Evolutionary conservation across 768 basidiomycete species (phyloP), one percentile per base, ranked within the genome.

Genomic region (Rubroboletus satanas): DNA sequence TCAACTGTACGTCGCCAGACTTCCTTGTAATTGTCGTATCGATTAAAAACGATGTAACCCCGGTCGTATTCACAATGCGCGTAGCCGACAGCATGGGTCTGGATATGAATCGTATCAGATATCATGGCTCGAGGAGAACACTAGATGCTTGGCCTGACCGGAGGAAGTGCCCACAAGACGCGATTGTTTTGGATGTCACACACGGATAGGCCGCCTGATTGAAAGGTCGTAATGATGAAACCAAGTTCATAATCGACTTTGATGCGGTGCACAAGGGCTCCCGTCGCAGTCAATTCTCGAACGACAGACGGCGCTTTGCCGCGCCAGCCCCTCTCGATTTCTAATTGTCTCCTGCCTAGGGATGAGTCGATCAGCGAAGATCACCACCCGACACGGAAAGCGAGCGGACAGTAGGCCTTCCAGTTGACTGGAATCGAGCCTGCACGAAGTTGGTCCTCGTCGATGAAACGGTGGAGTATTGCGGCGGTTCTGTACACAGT

Each of bases 1-100:
- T 75, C 71, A 4, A 71, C 60, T 7, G 74, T 62, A 28, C 62
- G 76, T 29, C 85, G 74, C 90, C 90, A 93, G 14, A 90, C 81
- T 65, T 93, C 90, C 58, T 85, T 85, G 57, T 71, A 63, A 9
- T 77, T 76, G 29, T 75, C 77, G 21, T 66, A 43, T 31, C 85
- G 79, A 62, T 90, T 85, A 65, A 90, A 88, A 45, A 91, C 71
- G 45, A 90, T 72, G 62, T 80, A 90, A 9, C 90, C 90, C 29
- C 78, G 71, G 14, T 75, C 82, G 58, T 90, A 93, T 68, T 92
- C 90, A 59, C 82, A 79, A 62, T 91, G 89, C 0, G 88, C 88
- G 45, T 75, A 79, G 14, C 29, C 47, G 32, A 54, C 52, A 50
- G 35, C 51, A 49, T 61, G 54, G 47, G 21, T 52, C 61, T 65